These are phyloP conservation scores for Glomus cerebriforme DNA, from an alignment of 192 early-diverging fungal species.

Conservation along the genomic window DNA sequence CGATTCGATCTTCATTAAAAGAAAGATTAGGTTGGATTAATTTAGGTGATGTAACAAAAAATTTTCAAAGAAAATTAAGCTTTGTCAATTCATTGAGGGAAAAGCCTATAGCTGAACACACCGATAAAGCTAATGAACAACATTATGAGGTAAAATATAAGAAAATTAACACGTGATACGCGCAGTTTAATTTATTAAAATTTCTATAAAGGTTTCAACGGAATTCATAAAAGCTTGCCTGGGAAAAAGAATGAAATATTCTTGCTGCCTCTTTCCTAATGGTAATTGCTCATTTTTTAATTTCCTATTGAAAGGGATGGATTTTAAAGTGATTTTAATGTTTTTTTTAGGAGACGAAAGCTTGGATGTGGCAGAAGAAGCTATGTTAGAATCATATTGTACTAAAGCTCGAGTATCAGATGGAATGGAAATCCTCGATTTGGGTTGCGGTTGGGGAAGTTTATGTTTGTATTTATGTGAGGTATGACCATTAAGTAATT, in stretches of 20 bases:
- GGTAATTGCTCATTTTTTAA: slow-evolving; percentile 35
- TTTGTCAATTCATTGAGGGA: slow-evolving; percentile 48
- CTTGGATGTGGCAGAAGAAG: slow-evolving; percentile 58
- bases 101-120: slow-evolving; percentile 54
- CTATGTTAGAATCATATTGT: slow-evolving; percentile 62
- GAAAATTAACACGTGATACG: not conserved
- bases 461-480: slow-evolving; percentile 59
- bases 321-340: not conserved
- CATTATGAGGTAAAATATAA: slow-evolving; percentile 57
- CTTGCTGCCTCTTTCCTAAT: slow-evolving; percentile 55
- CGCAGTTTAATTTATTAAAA: not conserved
- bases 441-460: slow-evolving; percentile 69
- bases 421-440: slow-evolving; percentile 60
- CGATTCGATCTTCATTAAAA: slow-evolving; percentile 45
- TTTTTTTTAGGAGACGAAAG: not conserved
- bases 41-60: slow-evolving; percentile 14
- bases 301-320: not conserved
- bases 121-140: slow-evolving; percentile 71
- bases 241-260: slow-evolving; percentile 63
- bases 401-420: slow-evolving; percentile 53
- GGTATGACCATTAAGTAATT: slow-evolving; percentile 29
- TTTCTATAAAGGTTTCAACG: slow-evolving; percentile 46
- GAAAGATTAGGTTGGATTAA: slow-evolving; percentile 33
- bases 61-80: slow-evolving; percentile 35
- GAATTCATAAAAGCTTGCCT: slow-evolving; percentile 55